Evolutionary conservation across 345 rosid genomes (phyloP), one percentile per base, ranked within the genome.

Genomic region (Jatropha curcas): DNA sequence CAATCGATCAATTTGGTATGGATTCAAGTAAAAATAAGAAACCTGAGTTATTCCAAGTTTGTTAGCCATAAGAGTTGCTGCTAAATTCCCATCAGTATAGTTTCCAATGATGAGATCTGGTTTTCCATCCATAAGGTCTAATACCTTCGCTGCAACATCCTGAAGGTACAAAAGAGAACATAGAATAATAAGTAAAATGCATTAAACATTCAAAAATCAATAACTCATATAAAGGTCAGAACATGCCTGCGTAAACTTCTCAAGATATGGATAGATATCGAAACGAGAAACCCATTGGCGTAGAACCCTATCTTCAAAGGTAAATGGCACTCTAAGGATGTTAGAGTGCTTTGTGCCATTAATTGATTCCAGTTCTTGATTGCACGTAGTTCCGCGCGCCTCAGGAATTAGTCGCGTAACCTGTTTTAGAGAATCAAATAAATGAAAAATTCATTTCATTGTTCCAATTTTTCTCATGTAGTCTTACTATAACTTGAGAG

Each of bases 11-110:
- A n/a, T n/a, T n/a, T n/a, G n/a, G n/a, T n/a, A n/a, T n/a, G n/a
- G n/a, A n/a, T n/a, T n/a, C n/a, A n/a, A n/a, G n/a, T n/a, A n/a
- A n/a, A n/a, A n/a, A n/a, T 27, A 53, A 52, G 37, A 25, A 2
- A 90, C 98, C 98, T 90, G 97, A 76, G 99, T 89, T 70, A 88
- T 58, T 50, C 94, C 94, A 50, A 95, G 96, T 77, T 86, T 89
- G 72, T 72, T 79, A 24, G 98, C 97, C 86, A 95, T 74, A 13
- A 95, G 91, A 53, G 96, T 88, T 57, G 99, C 96, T 27, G 86
- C 98, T 68, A 92, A 82, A 70, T 95, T 95, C 62, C 98, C 99
- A 71, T 95, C 98, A 4, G 86, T 77, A 80, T 95, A 95, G 79
- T 95, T 95, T 59, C 99, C 99, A 12, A 95, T 89, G 8, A 95